These are phyloP conservation scores for Dipteronia sinensis DNA, from an alignment of 345 rosid genomes.

Conservation along the genomic window DNA sequence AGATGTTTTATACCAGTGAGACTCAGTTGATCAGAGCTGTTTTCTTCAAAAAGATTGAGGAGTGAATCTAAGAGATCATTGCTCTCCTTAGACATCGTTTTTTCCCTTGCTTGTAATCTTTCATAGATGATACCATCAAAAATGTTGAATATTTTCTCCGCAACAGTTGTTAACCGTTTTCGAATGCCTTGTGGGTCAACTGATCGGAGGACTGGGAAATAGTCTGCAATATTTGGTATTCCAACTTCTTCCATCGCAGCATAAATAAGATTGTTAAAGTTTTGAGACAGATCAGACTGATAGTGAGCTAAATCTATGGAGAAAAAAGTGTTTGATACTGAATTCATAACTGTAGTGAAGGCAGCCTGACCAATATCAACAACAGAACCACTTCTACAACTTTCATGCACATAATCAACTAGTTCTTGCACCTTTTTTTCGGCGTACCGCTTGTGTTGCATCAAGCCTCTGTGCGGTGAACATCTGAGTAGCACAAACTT, in stretches of 20 bases:
- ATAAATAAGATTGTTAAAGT: too few relatives aligned
- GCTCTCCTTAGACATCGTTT: neutral
- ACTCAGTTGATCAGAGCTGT: slow-evolving; percentile 12
- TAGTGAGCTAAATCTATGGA: too few relatives aligned
- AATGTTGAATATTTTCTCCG: neutral
- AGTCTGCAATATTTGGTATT: slow-evolving; percentile 14
- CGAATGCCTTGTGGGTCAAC: neutral
- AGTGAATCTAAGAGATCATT: slow-evolving; percentile 44
- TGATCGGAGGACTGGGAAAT: neutral
- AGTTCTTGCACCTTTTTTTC: too few relatives aligned
- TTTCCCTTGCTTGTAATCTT: neutral
- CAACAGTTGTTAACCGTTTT: neutral
- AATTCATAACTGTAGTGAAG: too few relatives aligned
- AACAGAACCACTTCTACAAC: too few relatives aligned
- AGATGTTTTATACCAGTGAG: slow-evolving; percentile 29
- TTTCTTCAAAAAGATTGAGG: slow-evolving; percentile 26
- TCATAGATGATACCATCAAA: slow-evolving; percentile 12
- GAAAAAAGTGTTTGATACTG: too few relatives aligned
- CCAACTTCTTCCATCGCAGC: neutral
- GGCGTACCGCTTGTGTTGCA: neutral
- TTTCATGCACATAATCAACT: too few relatives aligned
- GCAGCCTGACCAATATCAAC: too few relatives aligned
- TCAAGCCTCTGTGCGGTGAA: slow-evolving; percentile 24
- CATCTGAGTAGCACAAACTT: slow-evolving; percentile 21
- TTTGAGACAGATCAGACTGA: too few relatives aligned